Base-by-base conservation (phyloP, 192 early-diverging fungal genomes). In the Dissophora ornata region DNA sequence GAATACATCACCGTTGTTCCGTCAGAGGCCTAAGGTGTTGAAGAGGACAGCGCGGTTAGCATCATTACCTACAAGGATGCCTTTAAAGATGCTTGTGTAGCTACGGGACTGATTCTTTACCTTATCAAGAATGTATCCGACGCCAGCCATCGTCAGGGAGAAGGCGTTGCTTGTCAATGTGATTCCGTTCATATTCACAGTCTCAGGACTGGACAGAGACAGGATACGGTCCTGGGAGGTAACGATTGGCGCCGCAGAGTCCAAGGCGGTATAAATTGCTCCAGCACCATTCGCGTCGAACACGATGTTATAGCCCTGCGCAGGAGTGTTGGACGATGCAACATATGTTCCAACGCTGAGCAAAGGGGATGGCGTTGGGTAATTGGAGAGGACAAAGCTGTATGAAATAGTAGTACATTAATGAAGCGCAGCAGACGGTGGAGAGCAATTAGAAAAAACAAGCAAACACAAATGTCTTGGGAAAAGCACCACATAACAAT, bases 41-140 rank as follows among this genome's bases (percentile, higher is more conserved):
- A 38, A 38, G 36, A 38, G 6, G 13, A 38, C 36, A n/a, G n/a
- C 36, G 13, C 6, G 13, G 36, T 38, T 38, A 38, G 36, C 36
- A 13, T 13, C 36, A 38, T 38, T 6, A 38, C 36, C 13, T 6
- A 38, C 7, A 9, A 38, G n/a, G n/a, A n/a, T n/a, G n/a, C n/a
- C n/a, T n/a, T n/a, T n/a, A n/a, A n/a, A n/a, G n/a, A n/a, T n/a
- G n/a, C n/a, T n/a, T n/a, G n/a, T n/a, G n/a, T n/a, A n/a, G n/a
- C n/a, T n/a, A n/a, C n/a, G n/a, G n/a, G n/a, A n/a, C n/a, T n/a
- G n/a, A n/a, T 45, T 18, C 28, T 0, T 28, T 74, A 75, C 71
- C 59, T 42, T 32, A 36, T 77, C 73, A 19, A 77, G 26, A 30
- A 77, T 44, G 24, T 77, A 77, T 8, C 44, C 73, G 30, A 67